Evolutionary conservation across 2,329 filamentous ascomycete genomes (phyloP).

Genomic region (Apiospora kogelbergensis): DNA sequence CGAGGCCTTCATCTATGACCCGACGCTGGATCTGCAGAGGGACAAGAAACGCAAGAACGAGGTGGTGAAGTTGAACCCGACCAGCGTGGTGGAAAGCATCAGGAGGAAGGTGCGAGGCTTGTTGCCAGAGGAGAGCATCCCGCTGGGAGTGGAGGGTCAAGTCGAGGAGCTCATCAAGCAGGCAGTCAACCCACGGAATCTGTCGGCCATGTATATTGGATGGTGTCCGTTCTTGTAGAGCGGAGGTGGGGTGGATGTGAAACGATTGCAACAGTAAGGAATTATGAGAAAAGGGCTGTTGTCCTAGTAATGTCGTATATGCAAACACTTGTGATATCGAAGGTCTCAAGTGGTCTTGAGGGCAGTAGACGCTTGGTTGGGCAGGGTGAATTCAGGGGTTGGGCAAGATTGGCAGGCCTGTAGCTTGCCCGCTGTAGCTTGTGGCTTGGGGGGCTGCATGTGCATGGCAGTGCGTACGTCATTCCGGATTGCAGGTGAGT

Average conservation of each 20-base stretch:
- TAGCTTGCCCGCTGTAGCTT: not conserved
- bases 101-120: slow-evolving; percentile 82
- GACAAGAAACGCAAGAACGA: slow-evolving; percentile 63
- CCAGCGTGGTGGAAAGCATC: slow-evolving; percentile 86
- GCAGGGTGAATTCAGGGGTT: not conserved
- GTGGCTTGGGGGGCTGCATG: not conserved
- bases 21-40: slow-evolving; percentile 84
- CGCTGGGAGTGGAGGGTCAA: slow-evolving; percentile 91
- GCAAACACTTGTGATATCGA: not conserved
- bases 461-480: not conserved
- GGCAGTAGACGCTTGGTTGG: not conserved
- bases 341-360: not conserved
- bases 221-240: slow-evolving; percentile 67
- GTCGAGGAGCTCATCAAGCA: slow-evolving; percentile 93
- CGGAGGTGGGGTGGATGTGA: not conserved
- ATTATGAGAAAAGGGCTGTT: not conserved
- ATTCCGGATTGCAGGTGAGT: not conserved
- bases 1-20: slow-evolving; percentile 96
- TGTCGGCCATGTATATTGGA: slow-evolving; percentile 95
- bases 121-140: slow-evolving; percentile 83
- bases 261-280: not conserved
- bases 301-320: too few relatives aligned
- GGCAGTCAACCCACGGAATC: slow-evolving; percentile 75
- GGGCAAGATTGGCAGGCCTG: not conserved
- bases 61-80: slow-evolving; percentile 52